A percentile compares a stretch with the other conserved stretches of the same genome.
These are phyloP conservation scores for Suillus luteus DNA, from an alignment of 768 basidiomycete species.

Conservation along the genomic window DNA sequence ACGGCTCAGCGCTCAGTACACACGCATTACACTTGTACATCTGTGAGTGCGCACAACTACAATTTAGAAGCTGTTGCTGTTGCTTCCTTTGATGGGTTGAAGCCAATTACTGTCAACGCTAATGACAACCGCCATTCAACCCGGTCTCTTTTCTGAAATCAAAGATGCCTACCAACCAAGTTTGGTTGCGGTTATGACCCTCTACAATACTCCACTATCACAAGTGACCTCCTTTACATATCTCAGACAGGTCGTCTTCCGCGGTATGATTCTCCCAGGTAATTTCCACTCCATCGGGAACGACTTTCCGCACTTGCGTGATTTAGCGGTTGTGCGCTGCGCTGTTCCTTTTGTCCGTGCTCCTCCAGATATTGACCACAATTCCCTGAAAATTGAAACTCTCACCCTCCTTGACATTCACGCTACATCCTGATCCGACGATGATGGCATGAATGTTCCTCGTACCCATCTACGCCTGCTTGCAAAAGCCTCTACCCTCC, in stretches of 20 bases:
- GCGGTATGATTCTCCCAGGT: conserved; percentile 39
- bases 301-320: conserved; percentile 38
- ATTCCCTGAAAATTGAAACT: conserved; percentile 43
- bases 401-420: conserved; percentile 42
- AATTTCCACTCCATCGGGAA: conserved; percentile 39
- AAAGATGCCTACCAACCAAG: conserved; percentile 27
- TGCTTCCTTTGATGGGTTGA: conserved; percentile 20
- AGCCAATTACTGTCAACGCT: conserved; percentile 10
- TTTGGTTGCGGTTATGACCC: conserved; percentile 23
- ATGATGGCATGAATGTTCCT: conserved; percentile 11
- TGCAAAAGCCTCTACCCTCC: conserved; percentile 39
- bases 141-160: conserved; percentile 10
- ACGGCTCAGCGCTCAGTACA: neutral
- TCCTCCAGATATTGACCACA: conserved; percentile 29
- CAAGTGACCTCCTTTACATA: conserved; percentile 31
- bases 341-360: conserved; percentile 27
- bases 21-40: neutral
- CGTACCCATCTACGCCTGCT: conserved; percentile 31
- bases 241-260: conserved; percentile 39
- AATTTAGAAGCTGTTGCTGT: conserved; percentile 27
- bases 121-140: conserved; percentile 2
- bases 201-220: conserved; percentile 30
- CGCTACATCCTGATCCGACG: conserved; percentile 13
- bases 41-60: conserved; percentile 21
- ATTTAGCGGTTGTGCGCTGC: conserved; percentile 45